Evolutionary conservation across 768 basidiomycete genomes (phyloP).

Genomic region (Amanita thiersii): DNA sequence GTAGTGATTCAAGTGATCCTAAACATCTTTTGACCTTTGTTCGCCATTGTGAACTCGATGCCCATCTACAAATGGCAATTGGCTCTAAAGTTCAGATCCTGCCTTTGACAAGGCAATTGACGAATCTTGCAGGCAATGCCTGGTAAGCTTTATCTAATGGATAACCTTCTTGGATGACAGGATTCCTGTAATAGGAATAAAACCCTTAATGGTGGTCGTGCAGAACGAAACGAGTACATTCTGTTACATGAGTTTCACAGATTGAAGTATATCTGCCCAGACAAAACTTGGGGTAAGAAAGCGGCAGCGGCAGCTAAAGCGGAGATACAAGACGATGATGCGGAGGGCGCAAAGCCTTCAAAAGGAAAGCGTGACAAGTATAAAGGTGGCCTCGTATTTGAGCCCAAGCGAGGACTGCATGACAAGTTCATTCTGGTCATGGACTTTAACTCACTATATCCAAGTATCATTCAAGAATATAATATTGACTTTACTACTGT

Average conservation of each 20-base stretch:
- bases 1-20: conserved; percentile 69
- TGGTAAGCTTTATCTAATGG: conserved; percentile 48
- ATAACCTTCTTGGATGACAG: neutral
- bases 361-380: conserved; percentile 89
- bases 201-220: conserved; percentile 93
- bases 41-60: conserved; percentile 90
- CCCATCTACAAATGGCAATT: conserved; percentile 97
- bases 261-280: conserved; percentile 93
- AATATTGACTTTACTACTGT: conserved; percentile 99
- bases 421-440: conserved; percentile 97
- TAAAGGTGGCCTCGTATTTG: conserved; percentile 97
- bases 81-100: conserved; percentile 89
- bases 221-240: conserved; percentile 99
- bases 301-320: conserved; percentile 35
- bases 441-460: conserved; percentile 99
- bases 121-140: conserved; percentile 92
- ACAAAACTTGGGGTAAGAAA: conserved; percentile 86
- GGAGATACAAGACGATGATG: conserved; percentile 45
- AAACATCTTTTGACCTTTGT: conserved; percentile 82
- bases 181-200: conserved; percentile 64
- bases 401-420: conserved; percentile 93
- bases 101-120: conserved; percentile 87
- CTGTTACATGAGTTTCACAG: conserved; percentile 95
- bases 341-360: conserved; percentile 46
- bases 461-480: conserved; percentile 98